These are phyloP conservation scores for Chlorella sp. DNA, from an alignment of 139 green algal genomes.

Conservation along the genomic window DNA sequence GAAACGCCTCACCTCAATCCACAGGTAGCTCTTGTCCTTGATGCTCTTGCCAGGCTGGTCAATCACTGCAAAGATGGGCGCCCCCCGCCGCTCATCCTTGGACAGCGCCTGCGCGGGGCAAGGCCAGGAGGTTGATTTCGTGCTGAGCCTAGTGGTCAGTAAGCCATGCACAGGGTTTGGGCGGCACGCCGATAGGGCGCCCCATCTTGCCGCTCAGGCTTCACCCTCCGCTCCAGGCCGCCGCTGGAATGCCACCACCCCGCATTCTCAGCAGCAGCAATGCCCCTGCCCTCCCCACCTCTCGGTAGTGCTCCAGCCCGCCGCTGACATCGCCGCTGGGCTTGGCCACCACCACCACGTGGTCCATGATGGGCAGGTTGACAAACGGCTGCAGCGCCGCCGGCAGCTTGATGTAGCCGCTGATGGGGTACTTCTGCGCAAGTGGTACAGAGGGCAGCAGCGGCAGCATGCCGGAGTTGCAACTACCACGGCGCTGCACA, in stretches of 20 bases:
- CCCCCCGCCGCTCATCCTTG: conserved; percentile 33
- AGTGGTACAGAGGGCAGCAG: not conserved
- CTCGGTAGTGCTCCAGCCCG: conserved; percentile 28
- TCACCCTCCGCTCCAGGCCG: no score
- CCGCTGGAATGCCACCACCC: no score
- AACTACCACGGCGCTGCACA: no score
- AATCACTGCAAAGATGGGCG: conserved; percentile 49
- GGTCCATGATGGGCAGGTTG: conserved; percentile 35
- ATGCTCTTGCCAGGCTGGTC: conserved; percentile 31
- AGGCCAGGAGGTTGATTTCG: no score
- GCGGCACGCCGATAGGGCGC: no score
- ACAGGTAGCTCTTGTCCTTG: conserved; percentile 47
- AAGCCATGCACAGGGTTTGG: no score
- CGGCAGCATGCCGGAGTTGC: no score
- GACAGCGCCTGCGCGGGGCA: not conserved
- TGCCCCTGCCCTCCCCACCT: no score
- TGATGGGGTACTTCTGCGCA: conserved; percentile 36
- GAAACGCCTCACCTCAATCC: conserved; percentile 14
- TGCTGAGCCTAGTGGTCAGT: no score
- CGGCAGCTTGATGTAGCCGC: conserved; percentile 37
- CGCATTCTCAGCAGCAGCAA: no score
- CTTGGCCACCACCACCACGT: conserved; percentile 32
- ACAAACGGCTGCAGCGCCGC: conserved; percentile 42
- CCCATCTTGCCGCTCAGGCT: no score
- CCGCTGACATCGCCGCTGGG: conserved; percentile 14